Evolutionary conservation across 2,329 filamentous ascomycete species (phyloP), one percentile per base, ranked within the genome.

Genomic region (Fusarium proliferatum): DNA sequence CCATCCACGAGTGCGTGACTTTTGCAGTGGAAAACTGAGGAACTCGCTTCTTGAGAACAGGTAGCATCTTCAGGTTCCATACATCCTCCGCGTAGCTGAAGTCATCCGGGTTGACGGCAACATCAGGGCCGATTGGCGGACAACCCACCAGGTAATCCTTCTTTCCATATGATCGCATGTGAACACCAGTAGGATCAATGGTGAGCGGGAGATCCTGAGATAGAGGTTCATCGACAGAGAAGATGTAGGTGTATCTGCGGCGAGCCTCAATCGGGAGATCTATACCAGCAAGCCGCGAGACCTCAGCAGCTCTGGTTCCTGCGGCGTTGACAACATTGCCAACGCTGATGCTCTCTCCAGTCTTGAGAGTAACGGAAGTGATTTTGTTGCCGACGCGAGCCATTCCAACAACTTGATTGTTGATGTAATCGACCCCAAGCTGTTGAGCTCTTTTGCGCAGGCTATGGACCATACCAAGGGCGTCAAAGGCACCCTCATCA

Each of bases 401-500:
- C 16, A 71, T 55, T n/a, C 38, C 34, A 19, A 43, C 48, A 9
- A 69, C 68, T 19, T 69, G 64, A 28, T 71, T 71, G 9, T 69
- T 8, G 33, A 71, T 65, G 28, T 69, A 64, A 30, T 71, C 64
- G 4, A 51, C 64, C 1, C 60, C 56, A 15, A 52, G 26, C 23
- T 65, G 26, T 8, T 39, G 33, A 2, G 64, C 28, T 21, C 46
- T 69, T 11, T 42, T 48, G 16, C 68, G 51, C 8, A 71, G 51
- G 21, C 48, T 30, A n/a, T 49, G 15, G 6, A 26, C 56, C 68
- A 69, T 71, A 21, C 56, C 65, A 26, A 69, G 28, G 8, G 65
- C 60, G 17, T 71, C 68, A 42, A 69, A 65, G 9, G 60, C 60
- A 23, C 68, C 65, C 43, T 71, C 68, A 15, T 69, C 56, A n/a